Percentiles rank a stretch among this genome's conserved stretches.
Conservation (phyloP, 352 stramenopile species). For the Globisporangium carolinianum region DNA sequence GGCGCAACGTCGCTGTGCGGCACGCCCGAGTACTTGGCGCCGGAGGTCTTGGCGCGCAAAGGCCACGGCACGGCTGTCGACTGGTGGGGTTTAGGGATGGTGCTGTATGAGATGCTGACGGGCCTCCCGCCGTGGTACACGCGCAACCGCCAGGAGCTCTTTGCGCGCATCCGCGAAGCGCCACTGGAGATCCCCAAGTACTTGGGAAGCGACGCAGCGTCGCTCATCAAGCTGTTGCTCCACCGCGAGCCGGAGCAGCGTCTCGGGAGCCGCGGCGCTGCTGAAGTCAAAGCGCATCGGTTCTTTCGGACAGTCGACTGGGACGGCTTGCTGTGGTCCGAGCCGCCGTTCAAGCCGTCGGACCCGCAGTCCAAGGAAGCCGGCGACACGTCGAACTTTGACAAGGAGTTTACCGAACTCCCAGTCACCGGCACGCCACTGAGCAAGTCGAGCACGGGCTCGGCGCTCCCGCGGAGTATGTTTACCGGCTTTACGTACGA, state of each 20-base stretch:
- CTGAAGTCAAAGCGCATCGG: constrained; percentile 80
- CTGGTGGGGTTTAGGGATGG: constrained; percentile 88
- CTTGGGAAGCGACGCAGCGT: constrained; percentile 59
- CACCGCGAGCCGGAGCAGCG: constrained; percentile 82
- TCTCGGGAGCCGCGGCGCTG: constrained; percentile 65
- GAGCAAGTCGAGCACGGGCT: constrained; percentile 57
- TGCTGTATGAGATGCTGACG: constrained; percentile 88
- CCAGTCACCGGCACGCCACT: constrained; percentile 74
- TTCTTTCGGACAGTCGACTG: constrained; percentile 86
- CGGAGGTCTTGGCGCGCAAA: constrained; percentile 75
- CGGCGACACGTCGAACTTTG: constrained; percentile 87
- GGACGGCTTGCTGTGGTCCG: constrained; percentile 78
- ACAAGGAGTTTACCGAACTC: constrained; percentile 86
- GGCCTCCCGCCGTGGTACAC: constrained; percentile 84
- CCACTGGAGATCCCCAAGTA: constrained; percentile 79
- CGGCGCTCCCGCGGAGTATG: constrained; percentile 69
- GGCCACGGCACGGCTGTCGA: constrained; percentile 83
- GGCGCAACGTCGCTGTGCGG: constrained; percentile 78
- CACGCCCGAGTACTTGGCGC: constrained; percentile 84
- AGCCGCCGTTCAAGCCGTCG: constrained; percentile 84
- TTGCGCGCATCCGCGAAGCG: constrained; percentile 70
- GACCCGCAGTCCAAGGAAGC: constrained; percentile 80
- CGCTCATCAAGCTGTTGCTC: constrained; percentile 72
- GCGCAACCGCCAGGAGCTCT: constrained; percentile 77
- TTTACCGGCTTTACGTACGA: constrained; percentile 87